Evolutionary conservation across 441 rosid genomes (phyloP), one percentile per base, ranked within the genome.

Genomic region (Croton laevigatus): DNA sequence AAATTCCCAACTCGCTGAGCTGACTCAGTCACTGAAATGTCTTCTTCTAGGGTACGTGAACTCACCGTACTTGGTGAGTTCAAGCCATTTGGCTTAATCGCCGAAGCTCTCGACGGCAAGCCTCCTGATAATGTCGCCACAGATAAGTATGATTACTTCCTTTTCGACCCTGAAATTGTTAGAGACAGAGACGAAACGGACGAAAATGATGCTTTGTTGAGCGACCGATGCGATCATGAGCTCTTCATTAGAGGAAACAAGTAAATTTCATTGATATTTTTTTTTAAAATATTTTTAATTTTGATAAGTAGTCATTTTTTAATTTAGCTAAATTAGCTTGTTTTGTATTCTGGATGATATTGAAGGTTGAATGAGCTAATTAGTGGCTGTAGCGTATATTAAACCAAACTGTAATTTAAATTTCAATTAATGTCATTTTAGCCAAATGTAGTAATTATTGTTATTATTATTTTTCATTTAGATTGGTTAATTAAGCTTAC

Each of bases 41-140:
- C 91, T 66, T 57, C 91, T 65, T 75, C 83, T 10, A 93, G 92
- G 58, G 85, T 83, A 73, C 94, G 97, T 27, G 84, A 85, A 27
- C 83, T 95, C 45, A 83, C 89, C 5, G 88, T 91, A 16, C 89
- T 95, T 34, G 98, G 99, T 75, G 95, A 92, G 88, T 92, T 95
- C 87, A 92, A 89, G 87, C 95, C 99, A 23, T 89, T 88, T 65
- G 98, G 98, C 62, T 74, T 95, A 69, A 79, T 95, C 49, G 97
- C 95, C 51, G 97, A 95, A 78, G 90, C 96, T 70, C 86, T 88
- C 9, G 98, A 92, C 72, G 87, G 91, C 64, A 88, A 91, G 51
- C 84, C 89, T 13, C 81, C 76, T 0, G 87, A 79, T 16, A 66
- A 72, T 48, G 59, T 38, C 17, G 12, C 80, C 17, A 27, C 32